Evolutionary conservation across 2,329 filamentous ascomycete species (phyloP).

Genomic region (Ophiocordyceps camponoti-leonardi): DNA sequence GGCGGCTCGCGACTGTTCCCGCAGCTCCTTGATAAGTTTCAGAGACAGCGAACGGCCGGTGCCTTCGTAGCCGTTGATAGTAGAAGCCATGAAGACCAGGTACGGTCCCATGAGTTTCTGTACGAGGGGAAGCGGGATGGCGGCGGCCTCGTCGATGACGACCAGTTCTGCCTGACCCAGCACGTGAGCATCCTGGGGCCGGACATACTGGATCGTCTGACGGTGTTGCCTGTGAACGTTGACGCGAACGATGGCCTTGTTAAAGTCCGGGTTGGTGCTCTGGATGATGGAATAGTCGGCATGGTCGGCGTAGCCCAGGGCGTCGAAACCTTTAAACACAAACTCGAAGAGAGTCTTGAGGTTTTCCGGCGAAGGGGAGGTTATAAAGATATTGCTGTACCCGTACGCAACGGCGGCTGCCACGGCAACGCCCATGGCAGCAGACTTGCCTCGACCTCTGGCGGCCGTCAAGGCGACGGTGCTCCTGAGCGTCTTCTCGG

Average conservation of each 20-base stretch:
- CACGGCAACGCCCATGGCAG: slow-evolving; percentile 83
- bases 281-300: slow-evolving; percentile 97
- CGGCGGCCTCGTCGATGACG: slow-evolving; percentile 94
- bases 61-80: slow-evolving; percentile 96
- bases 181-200: slow-evolving; percentile 88
- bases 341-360: slow-evolving; percentile 98
- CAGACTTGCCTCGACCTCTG: slow-evolving; percentile 91
- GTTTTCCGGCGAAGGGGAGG: slow-evolving; percentile 92
- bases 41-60: slow-evolving; percentile 87
- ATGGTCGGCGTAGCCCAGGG: slow-evolving; percentile 83
- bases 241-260: slow-evolving; percentile 94
- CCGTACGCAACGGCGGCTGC: slow-evolving; percentile 89
- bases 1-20: slow-evolving; percentile 69
- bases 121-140: slow-evolving; percentile 84
- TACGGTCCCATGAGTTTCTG: slow-evolving; percentile 93
- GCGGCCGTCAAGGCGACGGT: slow-evolving; percentile 89
- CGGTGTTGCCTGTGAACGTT: slow-evolving; percentile 90
- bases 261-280: slow-evolving; percentile 95
- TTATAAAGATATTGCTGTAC: slow-evolving; percentile 99
- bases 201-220: slow-evolving; percentile 97
- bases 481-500: slow-evolving; percentile 85
- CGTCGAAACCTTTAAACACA: slow-evolving; percentile 95
- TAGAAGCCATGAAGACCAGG: slow-evolving; percentile 97
- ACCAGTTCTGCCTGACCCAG: slow-evolving; percentile 87
- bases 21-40: slow-evolving; percentile 91